Base-by-base conservation (phyloP, 2,329 filamentous ascomycete species). In the Fonsecaea pugnacius region DNA sequence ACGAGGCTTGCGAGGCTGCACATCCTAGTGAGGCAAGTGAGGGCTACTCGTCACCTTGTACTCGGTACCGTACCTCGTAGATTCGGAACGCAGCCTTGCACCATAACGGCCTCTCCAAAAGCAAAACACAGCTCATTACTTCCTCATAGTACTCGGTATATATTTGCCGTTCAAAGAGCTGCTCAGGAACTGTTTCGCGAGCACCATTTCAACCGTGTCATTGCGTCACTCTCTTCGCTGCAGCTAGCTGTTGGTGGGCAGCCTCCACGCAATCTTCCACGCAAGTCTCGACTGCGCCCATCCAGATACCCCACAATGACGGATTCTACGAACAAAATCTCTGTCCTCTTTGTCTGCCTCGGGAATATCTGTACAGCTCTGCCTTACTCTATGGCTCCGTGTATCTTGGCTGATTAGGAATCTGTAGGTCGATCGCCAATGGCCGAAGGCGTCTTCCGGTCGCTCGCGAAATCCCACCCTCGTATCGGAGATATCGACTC, bases 341-440 rank as follows among this genome's bases (percentile, higher is more conserved):
- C 89, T 2, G 90, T 98, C 40, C 86, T 98, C 58, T 98, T 98
- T 75, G 94, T 98, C 71, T 99, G 95, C 79, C 84, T 98, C 36
- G 95, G 95, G 76, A 99, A 99, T 78, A 98, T 98, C 74, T 99
- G 92, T 85, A 73, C 18, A 18, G 53, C 64, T 58, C 62, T 59
- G 33, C 24, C 54, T 48, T 55, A n/a, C 21, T 27, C 21, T 27
- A 21, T n/a, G 7, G 55, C 58, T 46, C 16, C 36, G 24, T 9
- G 35, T 57, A 40, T 55, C 24, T 50, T 35, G 50, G 27, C 64
- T 62, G 62, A 65, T 58, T 18, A 62, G 33, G 3, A 21, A 35
- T 35, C 33, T 38, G 30, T 65, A 84, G 83, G 85, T 73, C 85
- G 87, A 66, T 96, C 92, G 7, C 91, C 95, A 35, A 98, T 99